Conservation (phyloP, 2,329 filamentous ascomycete genomes). For the Trichoderma brevicompactum region DNA sequence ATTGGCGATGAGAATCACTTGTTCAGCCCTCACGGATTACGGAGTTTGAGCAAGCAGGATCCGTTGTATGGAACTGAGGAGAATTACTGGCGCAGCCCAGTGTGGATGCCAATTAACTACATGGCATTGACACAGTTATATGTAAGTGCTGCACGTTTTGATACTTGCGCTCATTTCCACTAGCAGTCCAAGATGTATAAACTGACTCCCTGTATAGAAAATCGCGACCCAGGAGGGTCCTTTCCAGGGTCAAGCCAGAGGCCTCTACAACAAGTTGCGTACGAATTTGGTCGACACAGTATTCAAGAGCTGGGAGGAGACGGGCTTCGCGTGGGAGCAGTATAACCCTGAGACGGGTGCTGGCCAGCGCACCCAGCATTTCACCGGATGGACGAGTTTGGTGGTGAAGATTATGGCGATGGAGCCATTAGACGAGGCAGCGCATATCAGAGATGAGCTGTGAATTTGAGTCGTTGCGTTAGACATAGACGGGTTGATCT, state of each 20-base stretch:
- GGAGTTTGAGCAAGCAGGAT: slow-evolving; percentile 84
- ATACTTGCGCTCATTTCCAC: neutral
- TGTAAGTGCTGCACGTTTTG: slow-evolving; percentile 56
- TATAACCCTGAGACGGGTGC: slow-evolving; percentile 91
- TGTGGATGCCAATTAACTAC: slow-evolving; percentile 98
- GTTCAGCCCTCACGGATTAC: slow-evolving; percentile 88
- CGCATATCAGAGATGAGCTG: slow-evolving; percentile 53
- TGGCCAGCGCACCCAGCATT: slow-evolving; percentile 96
- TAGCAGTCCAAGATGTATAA: neutral
- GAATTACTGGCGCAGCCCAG: slow-evolving; percentile 94
- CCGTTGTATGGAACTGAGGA: slow-evolving; percentile 86
- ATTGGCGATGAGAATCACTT: slow-evolving; percentile 81
- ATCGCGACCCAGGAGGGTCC: slow-evolving; percentile 69
- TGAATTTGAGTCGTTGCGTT: slow-evolving; percentile 35
- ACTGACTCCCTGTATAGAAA: slow-evolving; percentile 51
- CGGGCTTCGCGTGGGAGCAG: slow-evolving; percentile 98
- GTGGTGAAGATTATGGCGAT: slow-evolving; percentile 98
- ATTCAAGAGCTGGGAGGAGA: slow-evolving; percentile 84
- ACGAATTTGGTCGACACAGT: slow-evolving; percentile 88
- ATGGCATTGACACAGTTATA: slow-evolving; percentile 77
- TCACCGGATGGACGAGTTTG: slow-evolving; percentile 98
- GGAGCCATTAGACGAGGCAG: slow-evolving; percentile 64
- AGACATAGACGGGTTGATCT: neutral
- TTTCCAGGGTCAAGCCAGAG: slow-evolving; percentile 67
- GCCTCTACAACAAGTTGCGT: slow-evolving; percentile 76